A percentile compares a stretch with the other conserved stretches of the same genome.
phyloP scores from a whole-genome alignment of 129 eudicot species.

The Sambucus nigra region DNA sequence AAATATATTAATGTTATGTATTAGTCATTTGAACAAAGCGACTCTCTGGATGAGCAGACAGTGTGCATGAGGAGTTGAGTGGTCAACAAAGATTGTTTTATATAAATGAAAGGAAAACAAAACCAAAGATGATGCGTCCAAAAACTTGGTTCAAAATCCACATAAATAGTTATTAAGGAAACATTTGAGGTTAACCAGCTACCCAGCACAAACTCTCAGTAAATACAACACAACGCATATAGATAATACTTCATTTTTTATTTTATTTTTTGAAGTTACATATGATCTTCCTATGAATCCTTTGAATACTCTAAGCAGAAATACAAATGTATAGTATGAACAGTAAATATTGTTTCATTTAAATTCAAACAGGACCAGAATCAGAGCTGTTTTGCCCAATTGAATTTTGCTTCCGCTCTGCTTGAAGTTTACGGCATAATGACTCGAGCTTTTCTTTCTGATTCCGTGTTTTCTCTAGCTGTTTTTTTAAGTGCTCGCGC shows the following conservation, averaged over 20 bases:
- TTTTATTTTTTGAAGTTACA: neutral
- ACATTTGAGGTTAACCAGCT: neutral
- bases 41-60: too few species aligned
- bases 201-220: neutral
- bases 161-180: neutral
- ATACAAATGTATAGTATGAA: neutral
- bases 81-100: too few species aligned
- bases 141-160: neutral
- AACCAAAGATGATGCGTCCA: neutral
- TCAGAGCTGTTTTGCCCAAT: constrained; percentile 27
- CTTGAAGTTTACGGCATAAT: constrained; percentile 82
- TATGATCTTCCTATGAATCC: neutral
- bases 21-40: too few species aligned
- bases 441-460: constrained; percentile 92
- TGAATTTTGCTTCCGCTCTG: constrained; percentile 69
- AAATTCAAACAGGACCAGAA: constrained; percentile 25
- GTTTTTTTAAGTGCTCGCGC: constrained; percentile 93
- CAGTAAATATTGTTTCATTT: neutral
- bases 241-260: neutral
- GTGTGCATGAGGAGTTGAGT: too few species aligned
- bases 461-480: constrained; percentile 75
- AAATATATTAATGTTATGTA: too few species aligned
- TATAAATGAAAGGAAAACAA: too few species aligned
- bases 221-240: neutral
- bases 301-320: neutral